Percentiles rank a stretch among this genome's conserved stretches.
Conservation (phyloP, 768 basidiomycete species). For the Gloeophyllum trabeum region DNA sequence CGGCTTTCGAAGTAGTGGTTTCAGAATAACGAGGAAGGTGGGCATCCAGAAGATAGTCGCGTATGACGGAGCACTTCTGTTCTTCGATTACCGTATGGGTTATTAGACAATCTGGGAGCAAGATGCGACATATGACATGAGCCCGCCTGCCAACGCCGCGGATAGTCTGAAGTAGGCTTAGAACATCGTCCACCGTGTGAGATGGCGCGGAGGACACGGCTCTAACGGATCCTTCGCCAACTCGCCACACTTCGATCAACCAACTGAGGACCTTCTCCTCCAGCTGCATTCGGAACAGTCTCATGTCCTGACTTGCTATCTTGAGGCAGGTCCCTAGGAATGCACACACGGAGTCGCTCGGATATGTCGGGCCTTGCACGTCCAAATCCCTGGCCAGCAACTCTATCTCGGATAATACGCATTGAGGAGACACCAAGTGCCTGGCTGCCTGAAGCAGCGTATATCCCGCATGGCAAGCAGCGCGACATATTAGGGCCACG, state of each 20-base stretch:
- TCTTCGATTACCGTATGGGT: slow-evolving; percentile 53
- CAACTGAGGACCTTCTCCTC: slow-evolving; percentile 80
- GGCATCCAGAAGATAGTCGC: slow-evolving; percentile 62
- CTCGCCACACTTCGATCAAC: slow-evolving; percentile 65
- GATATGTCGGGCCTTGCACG: slow-evolving; percentile 81
- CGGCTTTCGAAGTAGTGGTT: no score
- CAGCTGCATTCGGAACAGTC: slow-evolving; percentile 75
- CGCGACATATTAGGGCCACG: slow-evolving; percentile 58
- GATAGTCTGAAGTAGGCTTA: slow-evolving; percentile 51
- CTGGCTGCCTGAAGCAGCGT: slow-evolving; percentile 35
- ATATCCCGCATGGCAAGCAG: slow-evolving; percentile 65
- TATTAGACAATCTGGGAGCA: slow-evolving; percentile 61
- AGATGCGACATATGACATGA: slow-evolving; percentile 31
- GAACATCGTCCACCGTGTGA: slow-evolving; percentile 46
- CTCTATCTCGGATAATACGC: slow-evolving; percentile 65
- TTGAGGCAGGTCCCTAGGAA: slow-evolving; percentile 64
- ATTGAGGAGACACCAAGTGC: slow-evolving; percentile 38
- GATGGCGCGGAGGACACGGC: slow-evolving; percentile 17
- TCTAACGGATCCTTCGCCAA: slow-evolving; percentile 16
- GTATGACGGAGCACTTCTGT: slow-evolving; percentile 42
- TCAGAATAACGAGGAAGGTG: slow-evolving; percentile 36
- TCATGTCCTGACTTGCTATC: slow-evolving; percentile 70
- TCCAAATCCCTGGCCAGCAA: slow-evolving; percentile 72
- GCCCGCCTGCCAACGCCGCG: slow-evolving; percentile 41
- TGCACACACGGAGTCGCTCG: slow-evolving; percentile 82